Base-by-base conservation (phyloP, 192 early-diverging fungal species). In the Coemansia sp. region DNA sequence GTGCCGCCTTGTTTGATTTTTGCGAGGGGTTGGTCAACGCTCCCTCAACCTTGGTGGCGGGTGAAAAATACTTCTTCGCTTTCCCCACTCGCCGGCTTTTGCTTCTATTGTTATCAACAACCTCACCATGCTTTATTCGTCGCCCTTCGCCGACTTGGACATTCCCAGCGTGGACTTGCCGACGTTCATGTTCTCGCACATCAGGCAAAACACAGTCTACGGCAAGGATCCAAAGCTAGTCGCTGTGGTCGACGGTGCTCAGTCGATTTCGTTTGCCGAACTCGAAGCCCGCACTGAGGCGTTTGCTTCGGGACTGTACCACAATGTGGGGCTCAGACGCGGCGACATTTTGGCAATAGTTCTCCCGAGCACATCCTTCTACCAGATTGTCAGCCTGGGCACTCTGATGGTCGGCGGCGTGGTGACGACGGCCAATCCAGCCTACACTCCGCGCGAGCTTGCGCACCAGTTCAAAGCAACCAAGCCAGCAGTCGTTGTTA, bases 371-470 rank as follows among this genome's bases (percentile, higher is more conserved):
- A 80, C 83, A 15, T 81, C 86, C 32, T 76, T 83, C 44, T 85
- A 86, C 68, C 85, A 89, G 21, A 64, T 87, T 26, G 84, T 82
- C 10, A 64, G 87, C 11, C 72, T 90, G 38, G 85, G 86, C 18
- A 71, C 85, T 27, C 78, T 91, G 11, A 83, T 84, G 61, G 83
- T 84, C 6, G 85, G 90, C 27, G 83, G 84, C n/a, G 75, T 86
- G 2, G 82, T 92, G 15, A 87, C 91, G 1, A 86, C 87, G 11
- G 86, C 86, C 32, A 97, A 94, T 56, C 93, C 93, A 33, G 83
- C 82, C 6, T 97, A 97, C 75, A 92, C 86, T 5, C 78, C 81
- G 53, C 70, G 81, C 53, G 95, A 98, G 62, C 71, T 95, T 6
- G 83, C 87, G 4, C 84, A 90, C 63, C 92, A 95, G 59, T 72